phyloP scores from a whole-genome alignment of 2,329 filamentous ascomycete species.

The Pseudogymnoascus sp. region DNA sequence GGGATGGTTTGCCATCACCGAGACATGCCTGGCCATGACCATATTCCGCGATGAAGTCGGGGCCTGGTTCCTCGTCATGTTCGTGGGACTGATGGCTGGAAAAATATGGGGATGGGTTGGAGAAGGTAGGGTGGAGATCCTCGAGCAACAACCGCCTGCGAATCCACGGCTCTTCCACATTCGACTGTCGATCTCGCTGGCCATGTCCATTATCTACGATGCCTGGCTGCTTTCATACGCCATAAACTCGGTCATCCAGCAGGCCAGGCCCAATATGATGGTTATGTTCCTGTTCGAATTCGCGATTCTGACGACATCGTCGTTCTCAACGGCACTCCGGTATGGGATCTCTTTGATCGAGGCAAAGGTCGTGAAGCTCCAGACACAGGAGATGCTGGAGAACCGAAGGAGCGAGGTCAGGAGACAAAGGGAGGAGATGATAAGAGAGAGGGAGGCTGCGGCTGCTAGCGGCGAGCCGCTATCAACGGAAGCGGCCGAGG shows the following conservation, averaged over 20 bases:
- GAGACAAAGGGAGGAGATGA: constrained; percentile 45
- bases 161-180: constrained; percentile 85
- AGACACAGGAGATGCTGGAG: constrained; percentile 61
- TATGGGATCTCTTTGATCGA: constrained; percentile 76
- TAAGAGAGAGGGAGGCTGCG: constrained; percentile 29
- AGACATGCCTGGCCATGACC: constrained; percentile 95
- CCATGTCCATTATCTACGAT: constrained; percentile 74
- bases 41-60: constrained; percentile 95
- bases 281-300: constrained; percentile 99
- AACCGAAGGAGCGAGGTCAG: constrained; percentile 61
- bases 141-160: constrained; percentile 88
- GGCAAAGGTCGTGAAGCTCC: constrained; percentile 62
- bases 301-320: constrained; percentile 73
- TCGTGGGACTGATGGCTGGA: constrained; percentile 80
- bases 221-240: constrained; percentile 72
- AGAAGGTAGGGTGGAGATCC: constrained; percentile 83
- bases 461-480: constrained; percentile 34
- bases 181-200: constrained; percentile 68
- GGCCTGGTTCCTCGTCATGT: constrained; percentile 93
- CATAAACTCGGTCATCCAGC: constrained; percentile 71
- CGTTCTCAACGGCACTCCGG: constrained; percentile 66
- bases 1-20: constrained; percentile 95
- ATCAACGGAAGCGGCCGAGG: constrained; percentile 29
- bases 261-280: constrained; percentile 97
- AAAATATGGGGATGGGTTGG: constrained; percentile 99